These are phyloP conservation scores for Acarospora socialis DNA, from an alignment of 2,329 filamentous ascomycete species.

Conservation along the genomic window DNA sequence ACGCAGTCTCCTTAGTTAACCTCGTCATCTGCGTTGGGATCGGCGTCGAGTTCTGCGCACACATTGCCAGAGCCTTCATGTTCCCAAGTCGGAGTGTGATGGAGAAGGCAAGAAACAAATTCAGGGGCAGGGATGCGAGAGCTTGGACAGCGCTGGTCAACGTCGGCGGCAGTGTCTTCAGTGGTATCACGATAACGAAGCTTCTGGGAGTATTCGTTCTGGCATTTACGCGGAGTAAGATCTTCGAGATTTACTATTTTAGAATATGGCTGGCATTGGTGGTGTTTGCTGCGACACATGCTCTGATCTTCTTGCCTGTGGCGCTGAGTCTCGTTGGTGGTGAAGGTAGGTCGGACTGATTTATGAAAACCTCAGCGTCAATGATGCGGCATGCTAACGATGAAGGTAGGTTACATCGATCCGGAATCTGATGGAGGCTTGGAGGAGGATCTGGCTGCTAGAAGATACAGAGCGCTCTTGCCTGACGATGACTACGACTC, in stretches of 20 bases:
- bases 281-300: slow-evolving; percentile 74
- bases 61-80: slow-evolving; percentile 90
- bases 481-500: slow-evolving; percentile 67
- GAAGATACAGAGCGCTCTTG: slow-evolving; percentile 62
- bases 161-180: slow-evolving; percentile 87
- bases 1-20: slow-evolving; percentile 91
- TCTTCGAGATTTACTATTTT: slow-evolving; percentile 99
- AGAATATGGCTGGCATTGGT: slow-evolving; percentile 89
- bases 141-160: slow-evolving; percentile 91
- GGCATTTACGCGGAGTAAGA: slow-evolving; percentile 91
- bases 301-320: slow-evolving; percentile 82
- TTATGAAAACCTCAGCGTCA: too few relatives aligned
- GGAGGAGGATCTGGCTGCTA: slow-evolving; percentile 71
- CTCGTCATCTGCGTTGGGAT: slow-evolving; percentile 96
- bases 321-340: slow-evolving; percentile 76
- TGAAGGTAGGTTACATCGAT: slow-evolving; percentile 58
- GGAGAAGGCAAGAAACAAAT: slow-evolving; percentile 62
- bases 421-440: slow-evolving; percentile 76
- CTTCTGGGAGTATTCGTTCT: slow-evolving; percentile 81
- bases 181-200: slow-evolving; percentile 92
- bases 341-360: slow-evolving; percentile 48
- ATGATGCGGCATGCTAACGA: slow-evolving; percentile 12
- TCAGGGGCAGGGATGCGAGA: slow-evolving; percentile 63
- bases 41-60: slow-evolving; percentile 91
- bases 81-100: slow-evolving; percentile 75